Evolutionary conservation across 176 grass and related monocot species (phyloP).

Genomic region (Triticum urartu): DNA sequence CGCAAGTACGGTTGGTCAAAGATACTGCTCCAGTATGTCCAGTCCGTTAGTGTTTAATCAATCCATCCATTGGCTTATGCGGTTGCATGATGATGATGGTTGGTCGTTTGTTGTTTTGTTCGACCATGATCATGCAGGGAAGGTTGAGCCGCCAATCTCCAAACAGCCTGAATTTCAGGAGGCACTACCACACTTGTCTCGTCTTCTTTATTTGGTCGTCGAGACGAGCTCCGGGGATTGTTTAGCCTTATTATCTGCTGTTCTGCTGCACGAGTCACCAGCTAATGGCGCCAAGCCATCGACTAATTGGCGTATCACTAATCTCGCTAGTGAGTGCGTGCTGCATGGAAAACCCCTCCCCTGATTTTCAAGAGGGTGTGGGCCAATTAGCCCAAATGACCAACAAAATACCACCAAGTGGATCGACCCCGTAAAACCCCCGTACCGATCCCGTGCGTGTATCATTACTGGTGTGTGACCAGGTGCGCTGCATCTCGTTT

Average conservation of each 20-base stretch:
- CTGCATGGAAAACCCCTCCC: too few species aligned
- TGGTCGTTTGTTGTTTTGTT: not conserved
- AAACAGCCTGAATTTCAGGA: not conserved
- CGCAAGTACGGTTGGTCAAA: not conserved
- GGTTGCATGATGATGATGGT: not conserved
- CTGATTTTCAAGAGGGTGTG: too few species aligned
- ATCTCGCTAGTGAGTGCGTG: too few species aligned
- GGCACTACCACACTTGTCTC: not conserved
- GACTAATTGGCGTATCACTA: too few species aligned
- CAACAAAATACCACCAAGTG: too few species aligned
- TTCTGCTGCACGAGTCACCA: not conserved
- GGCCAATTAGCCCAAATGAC: too few species aligned
- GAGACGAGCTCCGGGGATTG: not conserved
- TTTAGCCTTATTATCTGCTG: not conserved
- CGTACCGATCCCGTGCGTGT: too few species aligned
- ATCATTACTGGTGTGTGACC: too few species aligned
- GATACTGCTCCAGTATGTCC: not conserved
- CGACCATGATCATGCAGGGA: not conserved
- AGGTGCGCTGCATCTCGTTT: too few species aligned
- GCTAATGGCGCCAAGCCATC: too few species aligned
- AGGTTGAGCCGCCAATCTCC: not conserved
- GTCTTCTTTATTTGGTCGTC: not conserved
- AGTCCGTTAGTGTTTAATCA: not conserved
- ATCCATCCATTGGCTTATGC: not conserved
- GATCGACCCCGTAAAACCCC: too few species aligned